Evolutionary conservation across 2,329 filamentous ascomycete genomes (phyloP), one percentile per base, ranked within the genome.

Genomic region (Ceratocystis harringtonii): DNA sequence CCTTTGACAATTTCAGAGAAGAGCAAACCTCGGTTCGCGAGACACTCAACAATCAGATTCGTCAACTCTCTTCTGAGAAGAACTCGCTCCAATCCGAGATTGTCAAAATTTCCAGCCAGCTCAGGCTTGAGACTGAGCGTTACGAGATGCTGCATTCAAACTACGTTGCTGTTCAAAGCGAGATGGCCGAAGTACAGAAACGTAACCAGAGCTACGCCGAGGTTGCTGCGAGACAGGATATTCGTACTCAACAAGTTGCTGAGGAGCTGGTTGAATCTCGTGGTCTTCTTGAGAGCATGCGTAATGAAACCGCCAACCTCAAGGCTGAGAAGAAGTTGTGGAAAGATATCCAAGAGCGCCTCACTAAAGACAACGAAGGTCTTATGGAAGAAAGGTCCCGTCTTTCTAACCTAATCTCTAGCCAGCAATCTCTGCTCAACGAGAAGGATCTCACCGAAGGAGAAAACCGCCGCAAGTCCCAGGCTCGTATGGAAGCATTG

Each of bases 241-340:
- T 96, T 58, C 86, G 86, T 55, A 94, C 89, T 1, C 91, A 96
- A 71, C 91, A 96, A 75, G 88, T 92, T 32, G 91, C 90, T 0
- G 92, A 97, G 74, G 92, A 99, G 70, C 81, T 97, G 5, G 85
- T 97, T 8, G 94, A 96, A 73, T 86, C 88, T 4, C 88, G 86
- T 73, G 88, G 88, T 41, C 77, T 92, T 63, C 79, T 89, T 2
- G 92, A 99, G 72, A 92, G 90, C 71, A 83, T 96, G 75, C 88
- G 91, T 63, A 91, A 90, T 69, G 94, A 99, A 73, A 90, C 87
- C 64, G 87, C 91, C 17, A 96, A 97, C 72, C 82, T 96, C 43
- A 96, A 95, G 74, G 92, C 92, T 0, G 92, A 97, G 75, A 96
- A 96, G 76, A 88, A 90, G 45, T 80, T 99, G 8, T 96, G 89